phyloP scores from a whole-genome alignment of 805 yeast genomes.

The Diddensiella santjacobensis region DNA sequence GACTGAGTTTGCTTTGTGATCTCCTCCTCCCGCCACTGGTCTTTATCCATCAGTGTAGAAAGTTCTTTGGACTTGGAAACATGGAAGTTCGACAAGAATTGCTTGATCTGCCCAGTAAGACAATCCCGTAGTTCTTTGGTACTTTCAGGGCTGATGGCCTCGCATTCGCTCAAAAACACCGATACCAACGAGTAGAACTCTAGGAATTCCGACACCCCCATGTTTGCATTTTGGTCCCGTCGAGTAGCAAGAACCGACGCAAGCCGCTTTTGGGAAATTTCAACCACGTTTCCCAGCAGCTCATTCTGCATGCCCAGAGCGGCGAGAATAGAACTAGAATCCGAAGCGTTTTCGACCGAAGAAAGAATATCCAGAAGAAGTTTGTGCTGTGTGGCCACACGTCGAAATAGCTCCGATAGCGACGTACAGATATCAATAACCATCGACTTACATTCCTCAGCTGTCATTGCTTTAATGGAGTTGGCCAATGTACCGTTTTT shows the following conservation, averaged over 20 bases:
- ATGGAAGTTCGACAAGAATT: constrained; percentile 56
- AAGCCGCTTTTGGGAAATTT: constrained; percentile 68
- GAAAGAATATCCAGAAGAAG: constrained; percentile 59
- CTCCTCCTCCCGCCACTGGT: constrained; percentile 76
- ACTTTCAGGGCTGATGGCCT: constrained; percentile 67
- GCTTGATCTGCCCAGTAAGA: constrained; percentile 60
- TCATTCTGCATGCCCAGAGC: constrained; percentile 58
- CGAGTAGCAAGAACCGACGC: constrained; percentile 76
- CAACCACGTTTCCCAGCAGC: constrained; percentile 64
- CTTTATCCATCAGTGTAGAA: constrained; percentile 53
- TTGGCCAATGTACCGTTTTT: constrained; percentile 42
- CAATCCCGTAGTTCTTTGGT: constrained; percentile 62
- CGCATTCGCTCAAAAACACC: constrained; percentile 77
- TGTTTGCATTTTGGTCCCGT: constrained; percentile 59
- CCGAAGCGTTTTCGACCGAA: constrained; percentile 35
- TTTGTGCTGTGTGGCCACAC: constrained; percentile 77
- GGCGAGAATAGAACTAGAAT: constrained; percentile 14
- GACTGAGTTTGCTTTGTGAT: constrained; percentile 47
- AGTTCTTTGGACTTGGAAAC: constrained; percentile 46
- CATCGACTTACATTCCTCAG: constrained; percentile 73
- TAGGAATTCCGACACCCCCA: constrained; percentile 59
- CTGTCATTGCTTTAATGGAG: constrained; percentile 59
- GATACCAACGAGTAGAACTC: constrained; percentile 62
- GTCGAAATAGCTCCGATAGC: constrained; percentile 66
- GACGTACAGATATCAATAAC: constrained; percentile 55